These are phyloP conservation scores for Alternaria hordeiaustralica DNA, from an alignment of 2,329 filamentous ascomycete genomes.

Conservation along the genomic window DNA sequence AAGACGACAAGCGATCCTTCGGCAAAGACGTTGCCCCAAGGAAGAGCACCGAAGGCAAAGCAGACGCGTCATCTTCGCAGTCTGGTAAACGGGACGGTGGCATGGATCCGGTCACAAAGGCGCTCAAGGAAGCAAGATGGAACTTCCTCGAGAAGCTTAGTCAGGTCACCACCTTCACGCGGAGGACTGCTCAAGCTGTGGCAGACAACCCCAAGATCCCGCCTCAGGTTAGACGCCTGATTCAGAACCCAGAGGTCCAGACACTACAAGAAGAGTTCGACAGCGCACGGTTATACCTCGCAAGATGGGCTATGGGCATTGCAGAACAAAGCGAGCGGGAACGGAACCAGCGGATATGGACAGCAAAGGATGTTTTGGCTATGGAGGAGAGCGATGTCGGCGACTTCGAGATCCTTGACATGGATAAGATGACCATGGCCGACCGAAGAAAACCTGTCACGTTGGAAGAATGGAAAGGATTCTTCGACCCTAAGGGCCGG, in stretches of 20 bases:
- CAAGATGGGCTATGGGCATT: constrained; percentile 98
- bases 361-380: constrained; percentile 87
- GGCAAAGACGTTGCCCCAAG: constrained; percentile 62
- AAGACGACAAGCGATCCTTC: constrained; percentile 85
- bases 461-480: constrained; percentile 86
- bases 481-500: constrained; percentile 81
- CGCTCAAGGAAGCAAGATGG: constrained; percentile 94
- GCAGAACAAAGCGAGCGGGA: constrained; percentile 95
- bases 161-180: constrained; percentile 94
- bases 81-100: constrained; percentile 65
- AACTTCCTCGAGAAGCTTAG: constrained; percentile 96
- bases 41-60: constrained; percentile 35
- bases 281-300: constrained; percentile 90
- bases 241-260: constrained; percentile 93
- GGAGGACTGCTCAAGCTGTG: constrained; percentile 88
- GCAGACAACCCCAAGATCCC: constrained; percentile 91
- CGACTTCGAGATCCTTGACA: constrained; percentile 91
- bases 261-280: constrained; percentile 97
- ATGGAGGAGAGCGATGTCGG: constrained; percentile 95
- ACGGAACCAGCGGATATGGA: constrained; percentile 86
- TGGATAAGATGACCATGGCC: constrained; percentile 75
- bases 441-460: constrained; percentile 80
- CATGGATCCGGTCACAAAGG: constrained; percentile 93
- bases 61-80: constrained; percentile 33
- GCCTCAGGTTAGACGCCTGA: constrained; percentile 81